A percentile compares a stretch with the other conserved stretches of the same genome.
phyloP scores from a whole-genome alignment of 139 green algal species.

The Marvania coccoides region DNA sequence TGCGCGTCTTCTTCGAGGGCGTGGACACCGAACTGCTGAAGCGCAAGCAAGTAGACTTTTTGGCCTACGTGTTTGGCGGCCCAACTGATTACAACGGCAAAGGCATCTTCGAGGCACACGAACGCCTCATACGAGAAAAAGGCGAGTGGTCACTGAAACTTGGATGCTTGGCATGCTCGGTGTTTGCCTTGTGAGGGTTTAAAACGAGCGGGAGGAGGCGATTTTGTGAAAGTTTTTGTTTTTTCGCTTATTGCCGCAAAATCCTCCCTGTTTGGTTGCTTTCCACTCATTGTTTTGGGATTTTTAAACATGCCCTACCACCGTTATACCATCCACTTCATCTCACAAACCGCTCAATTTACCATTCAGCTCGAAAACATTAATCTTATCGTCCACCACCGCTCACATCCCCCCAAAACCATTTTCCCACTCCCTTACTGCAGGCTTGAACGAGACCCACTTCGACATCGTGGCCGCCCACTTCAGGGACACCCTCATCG shows the following conservation, averaged over 20 bases:
- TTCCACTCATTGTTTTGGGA: no score
- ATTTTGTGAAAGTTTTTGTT: no score
- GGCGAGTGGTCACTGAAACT: no score
- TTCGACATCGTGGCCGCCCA: constrained; percentile 2
- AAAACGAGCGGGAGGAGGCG: no score
- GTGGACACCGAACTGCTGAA: constrained; percentile 2
- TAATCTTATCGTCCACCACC: not conserved
- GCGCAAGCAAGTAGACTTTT: constrained; percentile 11
- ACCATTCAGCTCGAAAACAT: no score
- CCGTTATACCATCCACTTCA: no score
- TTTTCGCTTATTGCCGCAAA: no score
- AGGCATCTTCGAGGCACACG: constrained; percentile 1
- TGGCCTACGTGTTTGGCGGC: constrained; percentile 8
- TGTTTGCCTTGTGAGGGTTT: no score
- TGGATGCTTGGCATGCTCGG: no score
- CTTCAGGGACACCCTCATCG: not conserved
- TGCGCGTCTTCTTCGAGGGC: not conserved
- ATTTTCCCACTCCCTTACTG: not conserved
- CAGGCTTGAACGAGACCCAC: constrained; percentile 6
- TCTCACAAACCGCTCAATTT: no score
- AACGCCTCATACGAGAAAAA: not conserved
- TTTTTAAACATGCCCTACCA: no score
- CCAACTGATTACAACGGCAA: not conserved
- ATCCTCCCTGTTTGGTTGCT: no score
- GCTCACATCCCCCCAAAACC: not conserved